These are phyloP conservation scores for Gamsiella multidivaricata DNA, from an alignment of 192 early-diverging fungal species.

Conservation along the genomic window DNA sequence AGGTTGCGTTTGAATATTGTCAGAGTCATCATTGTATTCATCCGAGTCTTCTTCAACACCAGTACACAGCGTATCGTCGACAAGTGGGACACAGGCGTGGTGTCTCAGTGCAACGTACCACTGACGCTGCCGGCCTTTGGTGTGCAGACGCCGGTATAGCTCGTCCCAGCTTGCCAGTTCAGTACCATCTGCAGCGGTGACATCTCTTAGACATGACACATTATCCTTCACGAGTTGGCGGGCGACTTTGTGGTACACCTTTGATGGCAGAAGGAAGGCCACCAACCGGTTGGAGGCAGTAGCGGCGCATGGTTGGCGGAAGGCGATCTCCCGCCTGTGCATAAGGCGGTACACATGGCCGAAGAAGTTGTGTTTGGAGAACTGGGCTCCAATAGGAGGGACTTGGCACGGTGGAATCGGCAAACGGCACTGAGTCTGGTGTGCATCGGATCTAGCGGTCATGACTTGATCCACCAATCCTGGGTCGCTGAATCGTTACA, in stretches of 20 bases:
- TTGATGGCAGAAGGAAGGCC: conserved; percentile 1
- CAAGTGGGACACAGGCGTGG: not conserved
- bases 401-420: not conserved
- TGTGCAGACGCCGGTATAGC: not conserved
- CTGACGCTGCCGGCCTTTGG: not conserved
- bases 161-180: not conserved
- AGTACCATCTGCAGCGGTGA: not conserved
- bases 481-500: conserved; percentile 5
- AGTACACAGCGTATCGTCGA: not conserved
- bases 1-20: too few species aligned
- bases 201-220: not conserved
- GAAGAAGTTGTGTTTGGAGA: conserved; percentile 8
- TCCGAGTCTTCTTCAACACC: not conserved
- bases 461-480: conserved; percentile 13
- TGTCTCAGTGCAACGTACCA: not conserved
- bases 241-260: not conserved
- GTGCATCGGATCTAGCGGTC: not conserved
- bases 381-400: not conserved
- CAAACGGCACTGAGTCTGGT: conserved; percentile 8
- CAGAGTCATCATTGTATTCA: not conserved
- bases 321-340: not conserved
- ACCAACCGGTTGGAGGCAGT: not conserved
- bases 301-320: not conserved
- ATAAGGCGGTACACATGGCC: conserved; percentile 15
- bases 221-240: not conserved